Base-by-base conservation (phyloP, 2,329 filamentous ascomycete species). In the Rhynchosporium graminicola region DNA sequence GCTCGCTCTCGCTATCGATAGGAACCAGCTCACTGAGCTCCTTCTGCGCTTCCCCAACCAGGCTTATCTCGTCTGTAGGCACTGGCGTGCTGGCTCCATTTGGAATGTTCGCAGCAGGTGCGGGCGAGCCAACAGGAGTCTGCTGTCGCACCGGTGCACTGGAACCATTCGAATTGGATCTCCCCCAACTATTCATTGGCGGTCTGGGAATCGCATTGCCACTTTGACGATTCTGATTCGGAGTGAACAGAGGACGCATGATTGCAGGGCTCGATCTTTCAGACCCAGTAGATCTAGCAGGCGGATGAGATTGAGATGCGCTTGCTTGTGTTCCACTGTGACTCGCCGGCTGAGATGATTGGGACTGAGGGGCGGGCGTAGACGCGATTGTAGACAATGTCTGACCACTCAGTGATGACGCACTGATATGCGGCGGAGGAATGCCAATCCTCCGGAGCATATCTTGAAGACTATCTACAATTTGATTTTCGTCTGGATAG, bases 231-330 rank as follows among this genome's bases (percentile, higher is more conserved):
- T 60, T 69, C 50, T 67, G 66, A 33, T 61, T 62, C 56, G 68
- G 69, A 38, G 68, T 68, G 50, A 75, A 71, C 2, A 67, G 63
- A 42, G 72, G 73, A 29, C 71, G 66, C 64, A 63, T 68, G 47
- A 74, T 64, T 36, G 68, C 60, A 29, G 69, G 68, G 33, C 46
- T 61, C 9, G 65, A 38, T 38, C 57, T 65, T 12, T 67, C 67
- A 46, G 58, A 36, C 10, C 63, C 66, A 62, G 51, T 63, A 2
- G 64, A 40, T 51, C 65, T 68, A 29, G 63, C 29, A 67, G 45
- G 60, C 46, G 46, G 52, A 15, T 57, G 54, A 46, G 52, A 26
- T 57, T 48, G 57, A 51, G 63, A 54, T 63, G 63, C 48, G 61
- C 31, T 63, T 38, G 46, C 55, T 67, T 68, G 67, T 66, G 62